phyloP scores from a whole-genome alignment of 2,329 filamentous ascomycete genomes.

The Cladosporium velox region DNA sequence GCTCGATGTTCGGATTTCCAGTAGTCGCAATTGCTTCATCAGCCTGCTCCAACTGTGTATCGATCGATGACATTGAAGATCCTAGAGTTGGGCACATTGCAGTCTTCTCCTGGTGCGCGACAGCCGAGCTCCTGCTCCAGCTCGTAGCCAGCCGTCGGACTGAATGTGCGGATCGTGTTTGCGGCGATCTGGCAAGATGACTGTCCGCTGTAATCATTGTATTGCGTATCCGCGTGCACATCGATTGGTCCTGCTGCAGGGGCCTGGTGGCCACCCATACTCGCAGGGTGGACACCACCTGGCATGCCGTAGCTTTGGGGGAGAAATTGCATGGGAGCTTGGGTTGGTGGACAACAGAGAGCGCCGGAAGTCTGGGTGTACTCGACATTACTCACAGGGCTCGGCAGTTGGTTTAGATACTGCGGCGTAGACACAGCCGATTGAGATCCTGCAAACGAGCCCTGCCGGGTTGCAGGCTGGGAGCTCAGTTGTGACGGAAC shows the following conservation, averaged over 20 bases:
- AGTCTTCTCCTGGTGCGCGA: conserved; percentile 39
- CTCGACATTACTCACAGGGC: neutral
- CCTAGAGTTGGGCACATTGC: conserved; percentile 46
- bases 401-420: conserved; percentile 3
- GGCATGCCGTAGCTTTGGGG: neutral
- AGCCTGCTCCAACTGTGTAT: conserved; percentile 33
- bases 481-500: neutral
- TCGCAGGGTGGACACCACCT: neutral
- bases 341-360: neutral
- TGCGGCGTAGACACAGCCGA: neutral
- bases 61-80: conserved; percentile 50
- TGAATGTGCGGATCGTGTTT: conserved; percentile 49
- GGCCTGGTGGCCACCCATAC: neutral
- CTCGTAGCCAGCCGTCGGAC: conserved; percentile 40
- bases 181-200: conserved; percentile 45
- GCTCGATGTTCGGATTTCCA: neutral
- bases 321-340: neutral
- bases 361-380: neutral
- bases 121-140: conserved; percentile 47
- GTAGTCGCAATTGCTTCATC: neutral
- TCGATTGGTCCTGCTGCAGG: too few species aligned
- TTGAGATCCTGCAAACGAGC: neutral
- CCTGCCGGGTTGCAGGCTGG: neutral
- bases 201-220: conserved; percentile 17
- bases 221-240: neutral